Evolutionary conservation across 1,139 yeast species (phyloP).

Genomic region (Zygoascus sp.): DNA sequence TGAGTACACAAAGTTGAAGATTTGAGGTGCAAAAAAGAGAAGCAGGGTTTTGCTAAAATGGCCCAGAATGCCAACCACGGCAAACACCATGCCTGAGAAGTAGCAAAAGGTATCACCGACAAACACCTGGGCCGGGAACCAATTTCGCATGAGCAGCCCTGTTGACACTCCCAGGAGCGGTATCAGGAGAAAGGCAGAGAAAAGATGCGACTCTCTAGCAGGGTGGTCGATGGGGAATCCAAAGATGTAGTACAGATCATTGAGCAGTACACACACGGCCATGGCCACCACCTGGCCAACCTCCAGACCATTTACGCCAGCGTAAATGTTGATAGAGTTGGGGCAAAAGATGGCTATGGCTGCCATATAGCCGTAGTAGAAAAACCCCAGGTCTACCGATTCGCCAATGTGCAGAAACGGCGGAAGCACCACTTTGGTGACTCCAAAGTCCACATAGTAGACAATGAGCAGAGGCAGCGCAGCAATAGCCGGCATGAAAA

Average conservation of each 20-base stretch:
- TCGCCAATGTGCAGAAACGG: constrained; percentile 46
- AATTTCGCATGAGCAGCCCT: constrained; percentile 71
- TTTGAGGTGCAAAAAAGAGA: constrained; percentile 83
- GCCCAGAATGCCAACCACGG: constrained; percentile 92
- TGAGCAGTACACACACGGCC: constrained; percentile 62
- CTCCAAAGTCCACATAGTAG: constrained; percentile 90
- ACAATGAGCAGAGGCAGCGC: constrained; percentile 87
- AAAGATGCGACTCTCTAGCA: constrained; percentile 70
- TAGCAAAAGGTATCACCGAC: constrained; percentile 98
- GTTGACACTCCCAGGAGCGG: constrained; percentile 86
- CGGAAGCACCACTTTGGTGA: constrained; percentile 86
- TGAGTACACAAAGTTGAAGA: constrained; percentile 81
- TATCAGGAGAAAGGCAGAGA: constrained; percentile 70
- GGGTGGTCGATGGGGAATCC: constrained; percentile 51
- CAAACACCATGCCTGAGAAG: constrained; percentile 98
- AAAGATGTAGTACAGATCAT: constrained; percentile 69
- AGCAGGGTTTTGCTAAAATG: constrained; percentile 92
- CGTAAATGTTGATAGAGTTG: constrained; percentile 91
- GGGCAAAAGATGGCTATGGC: constrained; percentile 91
- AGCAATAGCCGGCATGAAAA: constrained; percentile 91
- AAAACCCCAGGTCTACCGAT: constrained; percentile 67
- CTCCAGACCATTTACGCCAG: constrained; percentile 94
- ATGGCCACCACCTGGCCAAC: constrained; percentile 89
- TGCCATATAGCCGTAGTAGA: constrained; percentile 87
- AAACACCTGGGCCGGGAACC: constrained; percentile 89